phyloP scores from a whole-genome alignment of 768 basidiomycete genomes.

The Rhodotorula diobovata region DNA sequence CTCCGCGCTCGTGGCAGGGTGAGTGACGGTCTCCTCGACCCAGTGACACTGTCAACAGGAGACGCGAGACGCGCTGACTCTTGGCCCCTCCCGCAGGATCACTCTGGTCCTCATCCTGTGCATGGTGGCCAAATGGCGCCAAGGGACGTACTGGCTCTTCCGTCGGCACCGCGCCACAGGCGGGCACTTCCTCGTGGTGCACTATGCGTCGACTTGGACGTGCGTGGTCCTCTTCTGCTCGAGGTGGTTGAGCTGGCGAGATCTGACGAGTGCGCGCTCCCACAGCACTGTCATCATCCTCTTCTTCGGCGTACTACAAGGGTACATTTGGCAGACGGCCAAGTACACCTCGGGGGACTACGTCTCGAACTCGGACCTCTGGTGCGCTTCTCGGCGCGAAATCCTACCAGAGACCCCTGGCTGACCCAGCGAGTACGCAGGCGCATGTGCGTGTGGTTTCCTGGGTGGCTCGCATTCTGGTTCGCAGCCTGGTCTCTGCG shows the following conservation, averaged over 20 bases:
- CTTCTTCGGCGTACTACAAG: slow-evolving; percentile 9
- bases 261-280: too few relatives aligned
- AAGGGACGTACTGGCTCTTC: slow-evolving; percentile 13
- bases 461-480: neutral
- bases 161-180: slow-evolving; percentile 6
- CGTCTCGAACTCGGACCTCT: neutral
- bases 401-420: too few relatives aligned
- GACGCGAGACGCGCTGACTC: neutral
- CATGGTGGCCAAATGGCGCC: slow-evolving; percentile 6
- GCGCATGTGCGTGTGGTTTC: neutral
- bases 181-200: slow-evolving; percentile 12
- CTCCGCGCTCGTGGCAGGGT: slow-evolving; percentile 1
- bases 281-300: neutral
- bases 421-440: neutral
- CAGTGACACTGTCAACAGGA: neutral
- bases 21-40: neutral
- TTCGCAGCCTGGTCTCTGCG: slow-evolving; percentile 1
- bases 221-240: too few relatives aligned
- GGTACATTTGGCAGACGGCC: neutral
- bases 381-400: neutral
- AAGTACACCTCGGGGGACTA: neutral
- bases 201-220: slow-evolving; percentile 15
- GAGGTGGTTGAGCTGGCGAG: too few relatives aligned
- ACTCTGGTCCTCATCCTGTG: slow-evolving; percentile 2
- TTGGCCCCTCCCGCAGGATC: neutral